These are phyloP conservation scores for Cyclospora cayetanensis DNA, from an alignment of 169 alveolate genomes.

Conservation along the genomic window DNA sequence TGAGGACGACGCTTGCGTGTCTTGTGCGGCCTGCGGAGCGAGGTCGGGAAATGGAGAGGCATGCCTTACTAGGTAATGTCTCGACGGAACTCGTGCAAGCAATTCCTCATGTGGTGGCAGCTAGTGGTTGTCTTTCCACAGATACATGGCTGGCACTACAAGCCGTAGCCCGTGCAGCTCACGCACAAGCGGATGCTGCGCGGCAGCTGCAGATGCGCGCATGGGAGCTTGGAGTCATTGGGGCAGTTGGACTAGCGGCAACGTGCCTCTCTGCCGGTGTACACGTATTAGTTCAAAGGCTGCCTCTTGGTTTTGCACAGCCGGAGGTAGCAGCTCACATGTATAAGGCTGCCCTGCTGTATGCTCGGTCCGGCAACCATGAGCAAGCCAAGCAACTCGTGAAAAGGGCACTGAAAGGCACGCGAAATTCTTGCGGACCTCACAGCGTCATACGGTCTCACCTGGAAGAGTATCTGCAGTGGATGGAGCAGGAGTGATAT, in stretches of 20 bases:
- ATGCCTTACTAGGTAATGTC: neutral
- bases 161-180: constrained; percentile 41
- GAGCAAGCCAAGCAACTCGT: neutral
- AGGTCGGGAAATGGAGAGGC: neutral
- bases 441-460: constrained; percentile 23
- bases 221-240: neutral
- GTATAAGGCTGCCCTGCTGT: constrained; percentile 40
- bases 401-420: neutral
- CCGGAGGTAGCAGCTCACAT: constrained; percentile 34
- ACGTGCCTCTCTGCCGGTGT: constrained; percentile 19
- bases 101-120: constrained; percentile 14
- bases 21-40: neutral
- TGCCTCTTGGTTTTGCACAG: constrained; percentile 18
- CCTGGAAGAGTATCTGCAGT: neutral
- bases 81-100: constrained; percentile 9
- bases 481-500: constrained; percentile 8
- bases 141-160: constrained; percentile 35
- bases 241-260: neutral
- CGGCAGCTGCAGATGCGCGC: neutral
- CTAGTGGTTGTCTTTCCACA: constrained; percentile 24
- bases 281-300: constrained; percentile 18
- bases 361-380: neutral
- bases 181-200: neutral
- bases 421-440: constrained; percentile 16
- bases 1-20: neutral